phyloP scores from a whole-genome alignment of 495 filamentous ascomycete species.

The Penicillium soppii region DNA sequence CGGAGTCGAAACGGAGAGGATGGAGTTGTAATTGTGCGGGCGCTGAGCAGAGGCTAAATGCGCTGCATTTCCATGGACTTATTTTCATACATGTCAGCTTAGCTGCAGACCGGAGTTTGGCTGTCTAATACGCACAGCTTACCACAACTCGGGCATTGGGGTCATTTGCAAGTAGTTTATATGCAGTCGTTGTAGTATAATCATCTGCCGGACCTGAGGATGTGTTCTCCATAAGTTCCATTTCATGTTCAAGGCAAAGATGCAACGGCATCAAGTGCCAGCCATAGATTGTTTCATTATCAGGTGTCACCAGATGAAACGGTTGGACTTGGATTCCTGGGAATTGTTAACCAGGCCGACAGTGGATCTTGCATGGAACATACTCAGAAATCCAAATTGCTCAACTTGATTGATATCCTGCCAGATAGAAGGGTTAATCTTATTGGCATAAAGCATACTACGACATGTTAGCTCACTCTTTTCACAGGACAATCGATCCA shows the following conservation, averaged over 20 bases:
- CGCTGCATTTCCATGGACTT: constrained; percentile 51
- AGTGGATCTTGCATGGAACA: constrained; percentile 15
- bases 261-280: constrained; percentile 63
- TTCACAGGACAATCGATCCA: constrained; percentile 1
- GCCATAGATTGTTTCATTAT: constrained; percentile 58
- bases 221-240: constrained; percentile 43
- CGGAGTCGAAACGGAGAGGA: constrained; percentile 45
- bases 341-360: background rate
- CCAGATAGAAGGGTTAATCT: constrained; percentile 66
- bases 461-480: constrained; percentile 6
- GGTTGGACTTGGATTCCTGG: constrained; percentile 60
- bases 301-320: constrained; percentile 54
- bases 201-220: constrained; percentile 40
- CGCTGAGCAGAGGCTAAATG: constrained; percentile 47
- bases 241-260: constrained; percentile 50
- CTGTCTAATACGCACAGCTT: constrained; percentile 45
- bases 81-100: background rate
- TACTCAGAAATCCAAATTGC: constrained; percentile 80
- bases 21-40: constrained; percentile 40
- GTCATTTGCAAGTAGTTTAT: constrained; percentile 54
- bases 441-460: constrained; percentile 77
- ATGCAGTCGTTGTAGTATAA: constrained; percentile 44
- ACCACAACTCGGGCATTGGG: constrained; percentile 57
- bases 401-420: constrained; percentile 70
- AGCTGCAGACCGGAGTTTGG: background rate